These are phyloP conservation scores for Colletotrichum orchidophilum DNA, from an alignment of 2,329 filamentous ascomycete species.

Conservation along the genomic window DNA sequence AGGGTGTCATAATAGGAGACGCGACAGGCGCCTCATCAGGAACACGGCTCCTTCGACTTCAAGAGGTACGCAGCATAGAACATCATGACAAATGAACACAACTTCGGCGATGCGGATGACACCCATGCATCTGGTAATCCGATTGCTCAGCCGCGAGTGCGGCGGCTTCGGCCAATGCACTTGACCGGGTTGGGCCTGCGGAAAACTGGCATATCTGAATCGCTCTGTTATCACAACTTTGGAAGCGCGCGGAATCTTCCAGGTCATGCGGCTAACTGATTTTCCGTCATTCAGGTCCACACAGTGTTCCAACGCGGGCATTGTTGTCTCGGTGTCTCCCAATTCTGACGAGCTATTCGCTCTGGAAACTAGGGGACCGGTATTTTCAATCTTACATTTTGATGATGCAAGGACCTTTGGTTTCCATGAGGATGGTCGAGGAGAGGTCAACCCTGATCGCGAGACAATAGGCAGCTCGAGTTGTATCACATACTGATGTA, in stretches of 20 bases:
- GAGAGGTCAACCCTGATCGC: background rate
- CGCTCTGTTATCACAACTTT: slow-evolving; percentile 10
- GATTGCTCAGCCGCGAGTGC: slow-evolving; percentile 34
- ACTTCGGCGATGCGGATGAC: slow-evolving; percentile 23
- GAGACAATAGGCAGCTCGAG: too few species aligned
- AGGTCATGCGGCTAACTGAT: slow-evolving; percentile 14
- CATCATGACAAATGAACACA: background rate
- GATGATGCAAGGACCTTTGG: background rate
- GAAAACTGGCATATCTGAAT: slow-evolving; percentile 35
- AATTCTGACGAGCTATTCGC: background rate
- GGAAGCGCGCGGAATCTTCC: slow-evolving; percentile 27
- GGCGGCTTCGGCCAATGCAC: slow-evolving; percentile 15
- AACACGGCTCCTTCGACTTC: background rate
- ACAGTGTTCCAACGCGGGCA: background rate
- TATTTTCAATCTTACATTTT: too few species aligned
- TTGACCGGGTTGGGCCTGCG: slow-evolving; percentile 35
- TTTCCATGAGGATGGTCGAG: background rate
- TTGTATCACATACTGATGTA: background rate
- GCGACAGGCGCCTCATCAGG: background rate
- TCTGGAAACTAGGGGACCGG: background rate
- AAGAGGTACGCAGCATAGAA: slow-evolving; percentile 16
- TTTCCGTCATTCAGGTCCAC: slow-evolving; percentile 20
- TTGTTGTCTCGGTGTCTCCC: too few species aligned
- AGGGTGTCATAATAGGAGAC: background rate
- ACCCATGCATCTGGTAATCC: slow-evolving; percentile 35